phyloP scores from a whole-genome alignment of 208 protist species.

The Crithidia acanthocephali region DNA sequence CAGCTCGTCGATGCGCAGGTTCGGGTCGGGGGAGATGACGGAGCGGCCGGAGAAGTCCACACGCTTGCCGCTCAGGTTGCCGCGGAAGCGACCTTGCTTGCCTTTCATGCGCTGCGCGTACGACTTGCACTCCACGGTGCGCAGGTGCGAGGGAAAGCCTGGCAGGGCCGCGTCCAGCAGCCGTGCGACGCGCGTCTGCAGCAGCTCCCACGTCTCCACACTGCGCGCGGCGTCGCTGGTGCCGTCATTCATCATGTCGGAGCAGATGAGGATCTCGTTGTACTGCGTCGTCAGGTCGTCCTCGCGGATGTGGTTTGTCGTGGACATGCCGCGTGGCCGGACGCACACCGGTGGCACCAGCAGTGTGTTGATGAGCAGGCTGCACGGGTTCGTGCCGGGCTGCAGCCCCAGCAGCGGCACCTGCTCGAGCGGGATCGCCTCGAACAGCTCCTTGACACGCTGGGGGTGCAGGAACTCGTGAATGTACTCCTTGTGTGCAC shows the following conservation, averaged over 20 bases:
- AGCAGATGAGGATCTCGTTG: slow-evolving; percentile 90
- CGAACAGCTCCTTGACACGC: slow-evolving; percentile 92
- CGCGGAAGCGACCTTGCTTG: slow-evolving; percentile 99
- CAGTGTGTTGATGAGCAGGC: slow-evolving; percentile 94
- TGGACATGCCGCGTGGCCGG: slow-evolving; percentile 94
- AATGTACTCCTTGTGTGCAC: slow-evolving; percentile 57
- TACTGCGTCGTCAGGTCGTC: slow-evolving; percentile 99
- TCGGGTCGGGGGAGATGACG: slow-evolving; percentile 99
- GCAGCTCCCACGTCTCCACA: slow-evolving; percentile 96
- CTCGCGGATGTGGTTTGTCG: slow-evolving; percentile 90
- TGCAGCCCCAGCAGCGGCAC: slow-evolving; percentile 95
- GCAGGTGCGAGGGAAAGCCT: slow-evolving; percentile 75
- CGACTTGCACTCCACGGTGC: slow-evolving; percentile 77
- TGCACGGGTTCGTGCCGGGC: slow-evolving; percentile 78
- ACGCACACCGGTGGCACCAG: slow-evolving; percentile 98
- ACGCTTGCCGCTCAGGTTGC: slow-evolving; percentile 99
- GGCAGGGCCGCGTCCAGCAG: slow-evolving; percentile 85
- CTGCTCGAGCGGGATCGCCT: slow-evolving; percentile 92
- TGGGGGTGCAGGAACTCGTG: slow-evolving; percentile 96
- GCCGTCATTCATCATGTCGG: slow-evolving; percentile 81
- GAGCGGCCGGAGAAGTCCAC: slow-evolving; percentile 99
- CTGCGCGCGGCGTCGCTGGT: slow-evolving; percentile 74
- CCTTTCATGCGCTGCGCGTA: slow-evolving; percentile 99
- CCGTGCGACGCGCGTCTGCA: slow-evolving; percentile 95
- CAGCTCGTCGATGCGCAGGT: slow-evolving; percentile 98